phyloP scores from a whole-genome alignment of 495 filamentous ascomycete genomes.

The Amphirosellinia nigrospora region DNA sequence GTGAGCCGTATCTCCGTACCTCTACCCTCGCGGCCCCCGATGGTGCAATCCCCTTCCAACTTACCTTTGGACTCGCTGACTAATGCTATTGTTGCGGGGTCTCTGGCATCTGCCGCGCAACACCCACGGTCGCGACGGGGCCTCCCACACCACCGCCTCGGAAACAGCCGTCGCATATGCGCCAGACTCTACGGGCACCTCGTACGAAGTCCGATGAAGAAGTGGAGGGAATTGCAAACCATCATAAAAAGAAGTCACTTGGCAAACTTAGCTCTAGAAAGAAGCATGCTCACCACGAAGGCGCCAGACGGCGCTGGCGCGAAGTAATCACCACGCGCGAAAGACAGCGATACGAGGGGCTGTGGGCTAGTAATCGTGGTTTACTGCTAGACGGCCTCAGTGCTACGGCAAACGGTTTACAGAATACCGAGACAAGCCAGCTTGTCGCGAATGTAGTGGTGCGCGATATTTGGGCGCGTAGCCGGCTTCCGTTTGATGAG shows the following conservation, averaged over 20 bases:
- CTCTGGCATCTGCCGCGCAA: constrained; percentile 71
- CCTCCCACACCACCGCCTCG: constrained; percentile 37
- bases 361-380: constrained; percentile 93
- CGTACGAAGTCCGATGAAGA: constrained; percentile 63
- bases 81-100: constrained; percentile 86
- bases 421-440: constrained; percentile 41
- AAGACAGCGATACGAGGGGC: constrained; percentile 90
- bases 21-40: constrained; percentile 26
- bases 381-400: constrained; percentile 49
- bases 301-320: constrained; percentile 82
- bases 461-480: constrained; percentile 85
- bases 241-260: constrained; percentile 48
- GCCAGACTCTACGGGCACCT: constrained; percentile 75
- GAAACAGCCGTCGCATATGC: constrained; percentile 55
- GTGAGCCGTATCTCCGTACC: constrained; percentile 16
- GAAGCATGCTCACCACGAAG: constrained; percentile 86
- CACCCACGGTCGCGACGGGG: constrained; percentile 32
- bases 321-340: constrained; percentile 77
- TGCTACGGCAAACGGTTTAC: neutral
- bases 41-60: constrained; percentile 29
- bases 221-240: constrained; percentile 51
- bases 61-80: constrained; percentile 52
- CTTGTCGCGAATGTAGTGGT: constrained; percentile 80
- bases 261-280: constrained; percentile 43
- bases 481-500: constrained; percentile 68